These are phyloP conservation scores for Aspergillus fumigatiaffinis DNA, from an alignment of 2,329 filamentous ascomycete genomes.

Conservation along the genomic window DNA sequence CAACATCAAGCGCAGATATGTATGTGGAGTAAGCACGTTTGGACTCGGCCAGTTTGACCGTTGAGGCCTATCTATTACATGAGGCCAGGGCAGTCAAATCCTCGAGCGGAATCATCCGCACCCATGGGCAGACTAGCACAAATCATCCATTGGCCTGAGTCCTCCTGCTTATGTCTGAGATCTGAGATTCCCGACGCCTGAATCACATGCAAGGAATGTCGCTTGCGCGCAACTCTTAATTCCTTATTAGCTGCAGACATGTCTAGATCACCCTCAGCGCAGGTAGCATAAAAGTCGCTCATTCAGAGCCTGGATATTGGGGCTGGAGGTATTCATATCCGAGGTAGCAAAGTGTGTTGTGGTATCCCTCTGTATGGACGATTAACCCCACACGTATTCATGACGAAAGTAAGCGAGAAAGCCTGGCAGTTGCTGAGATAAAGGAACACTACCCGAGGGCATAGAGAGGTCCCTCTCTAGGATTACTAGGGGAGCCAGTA, in stretches of 20 bases:
- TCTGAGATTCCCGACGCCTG: not conserved
- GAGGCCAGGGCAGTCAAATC: not conserved
- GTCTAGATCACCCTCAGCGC: too few relatives aligned
- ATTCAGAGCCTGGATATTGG: not conserved
- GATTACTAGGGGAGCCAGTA: too few relatives aligned
- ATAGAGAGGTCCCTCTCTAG: not conserved
- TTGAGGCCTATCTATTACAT: not conserved
- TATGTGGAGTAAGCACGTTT: not conserved
- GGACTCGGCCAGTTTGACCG: not conserved
- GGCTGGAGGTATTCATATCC: not conserved
- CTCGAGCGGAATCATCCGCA: not conserved
- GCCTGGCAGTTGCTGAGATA: not conserved
- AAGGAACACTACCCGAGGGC: not conserved
- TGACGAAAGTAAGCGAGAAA: not conserved
- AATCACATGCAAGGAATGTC: not conserved
- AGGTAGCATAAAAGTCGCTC: not conserved
- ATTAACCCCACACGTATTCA: not conserved
- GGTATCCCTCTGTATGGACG: not conserved
- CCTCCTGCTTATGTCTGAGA: not conserved
- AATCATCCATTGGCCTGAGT: not conserved
- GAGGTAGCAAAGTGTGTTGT: not conserved
- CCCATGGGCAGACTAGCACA: not conserved
- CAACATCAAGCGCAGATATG: not conserved
- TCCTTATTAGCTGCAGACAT: not conserved
- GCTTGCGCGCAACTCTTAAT: not conserved